These are phyloP conservation scores for Blastocystis sp. DNA, from an alignment of 352 stramenopile genomes.

Conservation along the genomic window DNA sequence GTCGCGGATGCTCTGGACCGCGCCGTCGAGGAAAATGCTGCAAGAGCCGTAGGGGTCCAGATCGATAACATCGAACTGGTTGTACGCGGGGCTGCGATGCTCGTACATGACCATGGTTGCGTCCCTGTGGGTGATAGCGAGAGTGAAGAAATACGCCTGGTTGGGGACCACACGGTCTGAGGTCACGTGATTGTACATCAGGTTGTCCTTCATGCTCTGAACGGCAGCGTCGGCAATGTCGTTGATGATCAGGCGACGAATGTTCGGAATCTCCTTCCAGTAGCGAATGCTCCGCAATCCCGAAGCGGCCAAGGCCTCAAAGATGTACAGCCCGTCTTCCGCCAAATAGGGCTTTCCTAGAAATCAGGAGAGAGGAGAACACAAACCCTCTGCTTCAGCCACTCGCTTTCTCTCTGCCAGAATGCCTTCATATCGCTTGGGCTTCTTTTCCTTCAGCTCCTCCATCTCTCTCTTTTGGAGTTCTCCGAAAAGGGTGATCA, in stretches of 20 bases:
- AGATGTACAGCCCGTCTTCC: slow-evolving; percentile 88
- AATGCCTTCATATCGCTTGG: slow-evolving; percentile 56
- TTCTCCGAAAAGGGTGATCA: slow-evolving; percentile 95
- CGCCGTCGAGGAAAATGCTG: slow-evolving; percentile 95
- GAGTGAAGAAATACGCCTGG: slow-evolving; percentile 37
- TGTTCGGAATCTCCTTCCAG: slow-evolving; percentile 95
- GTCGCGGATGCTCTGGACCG: slow-evolving; percentile 90
- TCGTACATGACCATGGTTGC: slow-evolving; percentile 77
- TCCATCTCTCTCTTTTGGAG: slow-evolving; percentile 84
- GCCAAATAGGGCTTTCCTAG: slow-evolving; percentile 76
- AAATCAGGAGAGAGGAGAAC: slow-evolving; percentile 2
- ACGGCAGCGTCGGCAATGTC: slow-evolving; percentile 95
- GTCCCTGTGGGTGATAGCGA: slow-evolving; percentile 66
- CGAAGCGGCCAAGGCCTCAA: slow-evolving; percentile 96
- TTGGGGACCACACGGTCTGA: slow-evolving; percentile 76
- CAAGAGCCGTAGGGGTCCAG: slow-evolving; percentile 98
- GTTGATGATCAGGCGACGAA: slow-evolving; percentile 96
- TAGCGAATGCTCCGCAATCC: slow-evolving; percentile 97
- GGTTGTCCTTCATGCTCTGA: slow-evolving; percentile 91
- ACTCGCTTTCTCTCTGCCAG: slow-evolving; percentile 75
- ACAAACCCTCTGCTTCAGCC: slow-evolving; percentile 41
- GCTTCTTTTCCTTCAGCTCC: slow-evolving; percentile 80
- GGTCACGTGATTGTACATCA: slow-evolving; percentile 82
- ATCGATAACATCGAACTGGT: slow-evolving; percentile 99
- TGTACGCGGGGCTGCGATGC: slow-evolving; percentile 80